Evolutionary conservation across 139 green algal genomes (phyloP), one percentile per base, ranked within the genome.

Genomic region (Chlorella sp.): DNA sequence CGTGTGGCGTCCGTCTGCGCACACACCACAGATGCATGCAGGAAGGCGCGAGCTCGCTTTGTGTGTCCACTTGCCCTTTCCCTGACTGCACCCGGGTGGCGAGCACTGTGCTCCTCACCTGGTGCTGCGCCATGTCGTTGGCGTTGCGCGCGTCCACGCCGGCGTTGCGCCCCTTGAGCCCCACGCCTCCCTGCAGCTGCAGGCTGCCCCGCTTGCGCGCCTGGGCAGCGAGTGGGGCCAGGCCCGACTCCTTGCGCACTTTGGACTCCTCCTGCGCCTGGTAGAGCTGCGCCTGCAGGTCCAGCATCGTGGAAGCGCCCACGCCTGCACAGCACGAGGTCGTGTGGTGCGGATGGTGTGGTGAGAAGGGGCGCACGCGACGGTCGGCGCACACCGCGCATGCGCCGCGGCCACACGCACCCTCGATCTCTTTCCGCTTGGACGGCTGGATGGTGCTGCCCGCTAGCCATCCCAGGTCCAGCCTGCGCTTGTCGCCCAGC

Each of bases 241-340:
- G 71, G 65, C 36, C 6, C 76, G 32, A 79, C 29, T 91, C 83
- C 49, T 67, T 69, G 26, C 74, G 55, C 42, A 82, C 30, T 31
- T 71, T 66, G 2, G 76, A 79, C 36, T 88, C 67, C 68, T 95
- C 80, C 76, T 95, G 90, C 5, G 74, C 75, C 14, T 74, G 74
- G 70, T 86, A 90, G 27, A 96, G 78, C 74, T 94, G 84, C 1
- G 91, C 88, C 36, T 94, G 84, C 31, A 96, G 76, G 31, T 90
- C 86, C 27, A 96, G 68, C 24, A 96, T 75, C 49, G 83, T 88
- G 30, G 51, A 73, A 1, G 49, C 74, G 51, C 79, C 80, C 2
- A 94, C 90, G 14, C 90, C 87, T 86, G 76, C 59, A 69, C n/a
- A n/a, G n/a, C n/a, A n/a, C n/a, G n/a, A 2, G 31, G 4, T 6